Base-by-base conservation (phyloP, 495 filamentous ascomycete species). In the Penicillium salamii region DNA sequence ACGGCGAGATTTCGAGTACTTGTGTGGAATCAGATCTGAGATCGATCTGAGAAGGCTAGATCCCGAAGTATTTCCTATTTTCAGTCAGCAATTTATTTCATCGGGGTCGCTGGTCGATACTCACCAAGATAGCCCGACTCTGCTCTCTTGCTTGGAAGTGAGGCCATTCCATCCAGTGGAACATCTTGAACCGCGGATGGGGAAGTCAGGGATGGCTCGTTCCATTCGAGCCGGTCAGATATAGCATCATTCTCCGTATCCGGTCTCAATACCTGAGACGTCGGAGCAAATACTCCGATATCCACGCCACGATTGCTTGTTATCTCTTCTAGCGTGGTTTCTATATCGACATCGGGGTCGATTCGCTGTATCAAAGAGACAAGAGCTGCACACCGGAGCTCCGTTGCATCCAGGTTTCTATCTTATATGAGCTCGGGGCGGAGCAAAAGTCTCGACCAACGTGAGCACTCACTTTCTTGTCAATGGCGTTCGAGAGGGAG, bases 101-200 rank as follows among this genome's bases (percentile, higher is more conserved):
- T 26, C n/a, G 23, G 23, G 8, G 8, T 8, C 23, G 23, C 4
- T 37, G 12, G 18, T 2, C 2, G 15, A 2, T 5, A 46, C 49
- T 19, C 18, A 61, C 61, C 61, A 14, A 64, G 47, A 29, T 61
- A 65, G 5, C 61, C 61, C 7, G 58, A 53, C 13, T 53, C 54
- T 5, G 47, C 29, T 7, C 31, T 44, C 13, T 29, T 31, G n/a
- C 18, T 37, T 24, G 57, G 50, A 7, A 65, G 43, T 0, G 61
- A 57, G 5, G 55, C 61, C 61, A 65, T 59, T 31, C 61, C 61
- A 44, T 65, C 58, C 1, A 36, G 47, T 8, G 42, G 40, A n/a
- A 32, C 42, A 49, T 38, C 23, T 33, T 36, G 14, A 1, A 14
- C 3, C 7, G 41, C 31, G 7, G 45, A 26, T 45, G 57, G 46